Evolutionary conservation across 139 green algal genomes (phyloP), one percentile per base, ranked within the genome.

Genomic region (Coccomyxa sp.): DNA sequence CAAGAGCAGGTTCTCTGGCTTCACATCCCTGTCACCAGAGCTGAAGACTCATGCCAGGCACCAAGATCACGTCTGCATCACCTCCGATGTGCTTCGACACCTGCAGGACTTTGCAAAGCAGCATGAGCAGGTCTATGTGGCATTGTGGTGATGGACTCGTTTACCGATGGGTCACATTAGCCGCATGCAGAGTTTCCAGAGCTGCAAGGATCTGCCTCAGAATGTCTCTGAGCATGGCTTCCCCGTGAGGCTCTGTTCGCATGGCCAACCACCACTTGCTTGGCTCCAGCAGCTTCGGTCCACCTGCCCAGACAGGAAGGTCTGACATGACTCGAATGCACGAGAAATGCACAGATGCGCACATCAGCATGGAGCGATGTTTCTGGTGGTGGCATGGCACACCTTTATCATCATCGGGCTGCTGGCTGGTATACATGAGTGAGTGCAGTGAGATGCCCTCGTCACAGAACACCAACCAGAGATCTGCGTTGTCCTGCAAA

Each of bases 1-100:
- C 27, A 95, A 67, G 77, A 95, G 89, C 66, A 95, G 32, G 80
- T 95, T 96, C 81, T 95, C 92, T 0, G 89, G 91, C 88, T 96
- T 96, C n/a, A 95, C 68, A 59, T 94, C 90, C 32, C 88, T 88
- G 74, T 45, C 77, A 15, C 88, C 82, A 30, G 28, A 59, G 32
- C 32, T 45, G 1, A 71, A 79, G 71, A 38, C 45, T 18, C 74
- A 78, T 82, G 68, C 75, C 21, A 18, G 25, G 27, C 31, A 32
- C 28, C 75, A 57, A n/a, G n/a, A 11, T 30, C 75, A 79, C n/a
- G 21, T 79, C 1, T 57, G 27, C n/a, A 58, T 51, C 38, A 51
- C 38, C 38, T 51, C 38, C 38, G 7, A 51, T 51, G 38, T 11
- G 38, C 38, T 51, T 51, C 38, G 38, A 51, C n/a, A n/a, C n/a